phyloP scores from a whole-genome alignment of 768 basidiomycete genomes.

The Boletus reticulatus region DNA sequence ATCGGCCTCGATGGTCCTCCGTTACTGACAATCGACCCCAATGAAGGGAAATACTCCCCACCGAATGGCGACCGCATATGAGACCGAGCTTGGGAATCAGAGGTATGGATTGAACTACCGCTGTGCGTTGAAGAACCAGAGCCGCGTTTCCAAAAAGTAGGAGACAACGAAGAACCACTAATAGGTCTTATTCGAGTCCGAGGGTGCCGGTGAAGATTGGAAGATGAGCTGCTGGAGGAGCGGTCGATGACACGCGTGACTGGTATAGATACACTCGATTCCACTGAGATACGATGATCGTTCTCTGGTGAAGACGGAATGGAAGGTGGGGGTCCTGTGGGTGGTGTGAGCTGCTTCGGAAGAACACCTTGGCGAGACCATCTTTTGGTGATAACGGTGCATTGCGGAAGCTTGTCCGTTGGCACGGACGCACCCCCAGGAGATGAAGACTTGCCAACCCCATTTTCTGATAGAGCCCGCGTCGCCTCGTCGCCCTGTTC shows the following conservation, averaged over 20 bases:
- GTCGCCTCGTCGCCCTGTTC: constrained; percentile 3
- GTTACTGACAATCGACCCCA: constrained; percentile 1
- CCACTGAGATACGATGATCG: constrained; percentile 23
- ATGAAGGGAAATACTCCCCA: constrained; percentile 7
- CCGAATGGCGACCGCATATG: constrained; percentile 8
- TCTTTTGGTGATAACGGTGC: constrained; percentile 35
- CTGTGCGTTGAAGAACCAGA: constrained; percentile 52
- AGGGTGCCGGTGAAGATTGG: constrained; percentile 27
- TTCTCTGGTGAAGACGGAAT: constrained; percentile 32
- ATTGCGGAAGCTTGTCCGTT: constrained; percentile 26
- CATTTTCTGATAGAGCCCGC: not conserved
- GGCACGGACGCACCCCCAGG: constrained; percentile 12
- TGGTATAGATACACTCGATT: constrained; percentile 24
- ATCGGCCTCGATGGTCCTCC: constrained; percentile 16
- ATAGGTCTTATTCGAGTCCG: constrained; percentile 33
- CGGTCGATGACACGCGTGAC: constrained; percentile 33
- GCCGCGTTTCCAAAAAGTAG: constrained; percentile 53
- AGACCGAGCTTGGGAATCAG: constrained; percentile 34
- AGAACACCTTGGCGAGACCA: constrained; percentile 54
- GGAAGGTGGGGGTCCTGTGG: constrained; percentile 57
- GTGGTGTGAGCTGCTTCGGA: constrained; percentile 55
- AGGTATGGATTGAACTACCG: constrained; percentile 39
- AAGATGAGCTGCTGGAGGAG: constrained; percentile 38
- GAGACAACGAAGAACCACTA: constrained; percentile 44
- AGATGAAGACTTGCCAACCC: not conserved